Evolutionary conservation across 495 filamentous ascomycete species (phyloP).

Genomic region (Xylaria intraflava): DNA sequence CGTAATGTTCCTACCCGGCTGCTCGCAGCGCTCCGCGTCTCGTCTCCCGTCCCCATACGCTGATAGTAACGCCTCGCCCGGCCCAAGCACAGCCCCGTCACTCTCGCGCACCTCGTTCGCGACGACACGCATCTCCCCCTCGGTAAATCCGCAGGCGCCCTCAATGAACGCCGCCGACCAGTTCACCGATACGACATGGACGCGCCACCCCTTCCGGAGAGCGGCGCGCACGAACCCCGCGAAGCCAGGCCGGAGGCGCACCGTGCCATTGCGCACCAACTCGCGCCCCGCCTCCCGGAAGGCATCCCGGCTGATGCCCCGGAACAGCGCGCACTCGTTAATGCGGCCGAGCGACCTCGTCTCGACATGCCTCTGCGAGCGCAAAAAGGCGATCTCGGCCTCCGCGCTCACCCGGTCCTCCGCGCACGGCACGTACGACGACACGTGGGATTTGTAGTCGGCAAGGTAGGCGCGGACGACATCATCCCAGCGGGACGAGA

Average conservation of each 20-base stretch:
- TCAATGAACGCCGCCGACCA: constrained; percentile 39
- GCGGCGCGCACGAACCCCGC: constrained; percentile 20
- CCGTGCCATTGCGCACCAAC: constrained; percentile 17
- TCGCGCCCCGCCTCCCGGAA: constrained; percentile 22
- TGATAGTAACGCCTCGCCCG: constrained; percentile 9
- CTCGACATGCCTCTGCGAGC: constrained; percentile 32
- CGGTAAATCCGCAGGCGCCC: constrained; percentile 17
- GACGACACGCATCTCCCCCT: constrained; percentile 16
- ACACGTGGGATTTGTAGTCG: constrained; percentile 27
- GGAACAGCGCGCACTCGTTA: constrained; percentile 29
- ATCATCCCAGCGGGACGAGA: constrained; percentile 25
- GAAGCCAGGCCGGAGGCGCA: constrained; percentile 33
- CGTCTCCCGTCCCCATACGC: neutral
- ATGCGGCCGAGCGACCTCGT: constrained; percentile 27
- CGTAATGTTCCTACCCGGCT: constrained; percentile 19
- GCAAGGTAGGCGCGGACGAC: constrained; percentile 33
- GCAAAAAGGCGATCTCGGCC: constrained; percentile 33
- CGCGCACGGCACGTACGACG: constrained; percentile 21
- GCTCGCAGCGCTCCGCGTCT: neutral
- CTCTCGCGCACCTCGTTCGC: constrained; percentile 27
- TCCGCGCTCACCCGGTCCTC: constrained; percentile 15
- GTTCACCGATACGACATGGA: constrained; percentile 40
- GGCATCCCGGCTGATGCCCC: constrained; percentile 12
- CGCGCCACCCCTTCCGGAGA: constrained; percentile 16
- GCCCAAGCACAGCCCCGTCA: constrained; percentile 30